A percentile compares a stretch with the other conserved stretches of the same genome.
These are phyloP conservation scores for Thalassiosira hispida DNA, from an alignment of 352 stramenopile genomes.

Conservation along the genomic window DNA sequence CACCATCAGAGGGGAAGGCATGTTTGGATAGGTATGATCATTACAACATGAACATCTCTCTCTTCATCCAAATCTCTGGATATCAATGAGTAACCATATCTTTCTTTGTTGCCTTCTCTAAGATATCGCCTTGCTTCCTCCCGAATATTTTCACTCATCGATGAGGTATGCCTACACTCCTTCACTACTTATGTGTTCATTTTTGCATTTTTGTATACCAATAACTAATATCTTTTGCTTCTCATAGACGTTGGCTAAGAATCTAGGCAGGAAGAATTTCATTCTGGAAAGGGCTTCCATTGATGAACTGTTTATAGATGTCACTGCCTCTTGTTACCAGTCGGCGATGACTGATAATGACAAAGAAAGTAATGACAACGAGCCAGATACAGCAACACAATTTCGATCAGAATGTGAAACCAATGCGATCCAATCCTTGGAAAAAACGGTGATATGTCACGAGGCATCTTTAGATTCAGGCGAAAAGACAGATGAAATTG, in stretches of 20 bases:
- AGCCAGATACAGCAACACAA: constrained; percentile 15
- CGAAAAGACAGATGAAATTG: constrained; percentile 28
- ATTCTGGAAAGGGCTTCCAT: constrained; percentile 80
- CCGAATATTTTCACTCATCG: constrained; percentile 76
- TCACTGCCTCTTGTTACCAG: constrained; percentile 73
- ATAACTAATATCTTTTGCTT: neutral
- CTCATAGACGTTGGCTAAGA: constrained; percentile 23
- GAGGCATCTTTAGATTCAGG: constrained; percentile 13
- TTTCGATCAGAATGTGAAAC: constrained; percentile 38
- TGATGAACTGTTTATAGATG: constrained; percentile 84
- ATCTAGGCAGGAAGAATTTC: constrained; percentile 59
- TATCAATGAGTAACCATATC: too few species aligned
- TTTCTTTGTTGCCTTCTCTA: constrained; percentile 1
- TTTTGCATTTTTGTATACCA: neutral
- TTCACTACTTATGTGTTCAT: neutral
- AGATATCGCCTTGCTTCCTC: constrained; percentile 76
- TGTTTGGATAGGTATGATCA: constrained; percentile 69
- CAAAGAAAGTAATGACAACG: constrained; percentile 1
- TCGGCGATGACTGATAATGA: neutral
- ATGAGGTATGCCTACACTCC: constrained; percentile 42
- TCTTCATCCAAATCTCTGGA: neutral
- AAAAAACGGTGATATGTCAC: constrained; percentile 53
- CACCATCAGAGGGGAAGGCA: constrained; percentile 73
- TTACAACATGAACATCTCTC: neutral
- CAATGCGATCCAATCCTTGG: constrained; percentile 28